Base-by-base conservation (phyloP, 768 basidiomycete species). In the Coprinellus micaceus region DNA sequence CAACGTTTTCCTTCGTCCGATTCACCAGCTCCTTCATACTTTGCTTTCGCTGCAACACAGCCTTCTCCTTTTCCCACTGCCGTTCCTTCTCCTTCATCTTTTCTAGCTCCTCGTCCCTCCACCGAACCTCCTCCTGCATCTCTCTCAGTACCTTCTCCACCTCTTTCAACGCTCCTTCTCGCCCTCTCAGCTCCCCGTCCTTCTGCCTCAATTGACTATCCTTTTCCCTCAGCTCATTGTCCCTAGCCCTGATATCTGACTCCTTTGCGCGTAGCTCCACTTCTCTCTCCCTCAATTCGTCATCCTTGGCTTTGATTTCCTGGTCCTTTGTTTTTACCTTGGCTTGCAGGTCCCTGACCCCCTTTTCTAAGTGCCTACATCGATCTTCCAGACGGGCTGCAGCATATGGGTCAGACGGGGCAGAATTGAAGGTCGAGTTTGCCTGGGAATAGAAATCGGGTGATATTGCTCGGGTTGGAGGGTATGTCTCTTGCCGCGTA, bases 21-120 rank as follows among this genome's bases (percentile, higher is more conserved):
- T 51, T 22, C 28, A 48, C 47, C 47, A 48, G 25, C 21, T 48
- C 47, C n/a, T 48, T 48, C 47, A 48, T 48, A 24, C 49, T 51
- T 30, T 37, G 19, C 28, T 54, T 28, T 7, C 40, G 19, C 46
- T 46, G 17, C 2, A 25, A n/a, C 4, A 12, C 33, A 11, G 11
- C 15, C 33, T 12, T 36, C 36, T 36, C 54, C 30, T 26, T 17
- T 22, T 47, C 22, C 54, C 47, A 37, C 4, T 48, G 28, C 33
- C 33, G 12, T 15, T 39, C 46, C n/a, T 36, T 56, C 36, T 9
- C 54, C 13, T 45, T 43, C n/a, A 37, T 28, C 30, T 22, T 47
- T 17, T 49, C 46, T 15, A 47, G 9, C 49, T 51, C 49, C 21
- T 3, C 21, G 36, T 51, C 33, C 24, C 49, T 51, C 49, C 49